Conservation (phyloP, 164 flowering plant species). For the Vitis amurensis region DNA sequence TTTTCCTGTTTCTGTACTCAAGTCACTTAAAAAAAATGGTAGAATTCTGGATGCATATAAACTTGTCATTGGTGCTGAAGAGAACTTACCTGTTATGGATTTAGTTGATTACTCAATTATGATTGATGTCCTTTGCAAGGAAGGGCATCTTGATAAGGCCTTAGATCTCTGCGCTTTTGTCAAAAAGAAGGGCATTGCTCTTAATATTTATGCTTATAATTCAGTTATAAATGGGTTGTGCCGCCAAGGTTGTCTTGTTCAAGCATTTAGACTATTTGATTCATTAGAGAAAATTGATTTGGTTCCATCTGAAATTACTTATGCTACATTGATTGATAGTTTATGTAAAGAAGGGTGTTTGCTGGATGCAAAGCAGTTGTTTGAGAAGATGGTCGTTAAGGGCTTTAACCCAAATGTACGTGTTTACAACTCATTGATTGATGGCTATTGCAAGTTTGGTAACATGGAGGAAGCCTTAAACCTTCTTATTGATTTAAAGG, state of each 20-base stretch:
- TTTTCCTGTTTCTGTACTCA: conserved; percentile 41
- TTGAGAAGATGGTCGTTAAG: conserved; percentile 64
- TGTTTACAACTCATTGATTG: conserved; percentile 69
- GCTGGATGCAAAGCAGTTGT: conserved; percentile 59
- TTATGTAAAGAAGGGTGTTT: conserved; percentile 71
- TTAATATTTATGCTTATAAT: conserved; percentile 70
- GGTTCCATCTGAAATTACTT: conserved; percentile 67
- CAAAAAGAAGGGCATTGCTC: conserved; percentile 45
- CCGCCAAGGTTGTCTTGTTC: conserved; percentile 68
- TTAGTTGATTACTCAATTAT: conserved; percentile 56
- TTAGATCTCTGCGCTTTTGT: conserved; percentile 62
- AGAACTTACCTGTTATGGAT: conserved; percentile 36
- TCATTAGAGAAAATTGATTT: conserved; percentile 61
- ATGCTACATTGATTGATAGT: conserved; percentile 56
- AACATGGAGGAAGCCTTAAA: conserved; percentile 57
- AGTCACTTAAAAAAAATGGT: conserved; percentile 45
- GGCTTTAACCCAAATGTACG: conserved; percentile 54
- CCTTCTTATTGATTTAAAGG: conserved; percentile 48
- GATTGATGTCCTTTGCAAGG: conserved; percentile 75
- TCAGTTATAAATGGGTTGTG: conserved; percentile 74
- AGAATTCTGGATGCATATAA: conserved; percentile 63
- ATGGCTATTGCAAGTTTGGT: conserved; percentile 64
- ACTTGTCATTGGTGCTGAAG: conserved; percentile 46
- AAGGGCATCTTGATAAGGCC: conserved; percentile 54
- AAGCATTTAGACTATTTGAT: conserved; percentile 86